Conservation (phyloP, 495 filamentous ascomycete species). For the Hyaloscypha hepaticicola region DNA sequence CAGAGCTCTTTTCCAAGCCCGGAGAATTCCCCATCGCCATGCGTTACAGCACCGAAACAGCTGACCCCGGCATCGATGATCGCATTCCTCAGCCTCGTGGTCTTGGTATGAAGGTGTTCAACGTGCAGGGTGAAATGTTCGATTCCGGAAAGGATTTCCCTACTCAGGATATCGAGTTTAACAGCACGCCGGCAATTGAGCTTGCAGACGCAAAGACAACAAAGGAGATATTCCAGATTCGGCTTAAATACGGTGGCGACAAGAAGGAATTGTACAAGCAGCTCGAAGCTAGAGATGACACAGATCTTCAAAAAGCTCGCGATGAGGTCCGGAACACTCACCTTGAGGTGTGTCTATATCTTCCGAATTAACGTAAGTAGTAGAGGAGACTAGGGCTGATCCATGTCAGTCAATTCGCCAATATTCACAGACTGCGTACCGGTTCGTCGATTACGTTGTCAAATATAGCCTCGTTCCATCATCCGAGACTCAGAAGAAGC, state of each 20-base stretch:
- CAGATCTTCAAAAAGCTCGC: conserved; percentile 41
- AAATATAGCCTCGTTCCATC: conserved; percentile 48
- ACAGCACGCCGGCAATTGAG: conserved; percentile 48
- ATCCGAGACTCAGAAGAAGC: conserved; percentile 38
- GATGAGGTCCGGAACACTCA: conserved; percentile 41
- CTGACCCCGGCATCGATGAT: conserved; percentile 45
- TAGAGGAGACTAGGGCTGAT: background rate
- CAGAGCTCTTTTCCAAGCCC: conserved; percentile 40
- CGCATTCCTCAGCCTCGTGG: conserved; percentile 46
- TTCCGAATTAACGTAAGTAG: background rate
- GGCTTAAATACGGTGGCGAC: conserved; percentile 43
- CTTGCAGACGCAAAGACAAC: conserved; percentile 46
- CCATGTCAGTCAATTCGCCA: conserved; percentile 36
- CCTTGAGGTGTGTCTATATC: conserved; percentile 30
- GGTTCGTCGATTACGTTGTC: conserved; percentile 47
- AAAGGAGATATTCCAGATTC: conserved; percentile 44
- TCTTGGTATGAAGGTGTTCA: conserved; percentile 50
- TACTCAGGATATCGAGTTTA: conserved; percentile 50
- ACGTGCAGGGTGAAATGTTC: conserved; percentile 46
- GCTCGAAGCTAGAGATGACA: conserved; percentile 42
- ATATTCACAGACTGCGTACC: conserved; percentile 50
- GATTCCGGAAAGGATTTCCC: conserved; percentile 37
- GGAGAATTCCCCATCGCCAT: conserved; percentile 40
- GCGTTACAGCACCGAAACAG: conserved; percentile 44
- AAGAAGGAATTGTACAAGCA: conserved; percentile 41